A percentile compares a stretch with the other conserved stretches of the same genome.
Evolutionary conservation across 179 eudicot genomes (phyloP).

Genomic region (Vitellaria paradoxa): DNA sequence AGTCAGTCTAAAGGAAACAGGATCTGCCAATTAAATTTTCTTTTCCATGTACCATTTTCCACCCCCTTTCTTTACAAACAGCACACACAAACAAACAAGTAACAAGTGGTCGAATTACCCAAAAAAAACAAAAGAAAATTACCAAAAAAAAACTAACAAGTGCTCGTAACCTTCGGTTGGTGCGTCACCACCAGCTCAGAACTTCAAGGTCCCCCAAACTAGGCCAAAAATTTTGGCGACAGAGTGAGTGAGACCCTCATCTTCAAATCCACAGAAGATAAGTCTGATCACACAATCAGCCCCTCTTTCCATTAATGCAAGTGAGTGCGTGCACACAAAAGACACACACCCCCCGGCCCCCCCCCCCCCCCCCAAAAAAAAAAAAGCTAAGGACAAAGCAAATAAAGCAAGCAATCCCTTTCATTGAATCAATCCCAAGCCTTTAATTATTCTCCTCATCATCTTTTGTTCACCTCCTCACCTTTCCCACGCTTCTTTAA

Average conservation of each 20-base stretch:
- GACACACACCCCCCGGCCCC: too few relatives aligned
- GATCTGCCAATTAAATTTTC: neutral
- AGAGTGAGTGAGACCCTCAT: neutral
- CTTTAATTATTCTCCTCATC: neutral
- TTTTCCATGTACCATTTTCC: neutral
- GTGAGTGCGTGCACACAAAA: too few relatives aligned
- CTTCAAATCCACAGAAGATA: neutral
- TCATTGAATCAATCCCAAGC: neutral
- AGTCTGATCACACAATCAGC: neutral
- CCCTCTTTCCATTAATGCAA: neutral
- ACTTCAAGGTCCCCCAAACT: neutral
- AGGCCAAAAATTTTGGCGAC: neutral
- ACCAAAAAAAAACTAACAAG: too few relatives aligned
- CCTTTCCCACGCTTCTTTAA: neutral
- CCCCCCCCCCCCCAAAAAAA: too few relatives aligned
- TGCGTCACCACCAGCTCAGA: too few relatives aligned
- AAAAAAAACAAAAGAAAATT: too few relatives aligned
- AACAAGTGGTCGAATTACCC: too few relatives aligned
- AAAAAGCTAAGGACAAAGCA: neutral
- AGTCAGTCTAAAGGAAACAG: neutral
- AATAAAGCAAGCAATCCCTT: neutral
- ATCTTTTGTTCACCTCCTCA: constrained; percentile 2
- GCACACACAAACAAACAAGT: too few relatives aligned
- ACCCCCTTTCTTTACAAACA: neutral
- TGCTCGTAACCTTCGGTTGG: too few relatives aligned